Evolutionary conservation across 108 stramenopile species (phyloP), one percentile per base, ranked within the genome.

Genomic region (Skeletonema potamos): DNA sequence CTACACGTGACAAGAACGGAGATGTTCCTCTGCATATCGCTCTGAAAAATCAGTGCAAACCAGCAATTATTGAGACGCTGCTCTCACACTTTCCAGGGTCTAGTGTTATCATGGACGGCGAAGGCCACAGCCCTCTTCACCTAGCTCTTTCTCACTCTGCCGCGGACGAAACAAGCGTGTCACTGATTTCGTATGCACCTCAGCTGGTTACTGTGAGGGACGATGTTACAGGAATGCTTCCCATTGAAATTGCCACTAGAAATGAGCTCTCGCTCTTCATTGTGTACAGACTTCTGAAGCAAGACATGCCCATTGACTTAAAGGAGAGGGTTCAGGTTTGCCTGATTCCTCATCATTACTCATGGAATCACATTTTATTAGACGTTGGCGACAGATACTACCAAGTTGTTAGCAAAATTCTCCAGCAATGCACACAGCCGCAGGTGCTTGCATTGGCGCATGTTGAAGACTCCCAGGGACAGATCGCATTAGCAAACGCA

Each of bases 391-490:
- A 95, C 58, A 64, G 86, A 64, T 95, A 95, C 70, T 87, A 92
- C 58, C 91, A 92, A 66, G 94, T 95, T 63, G 90, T 95, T 30
- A 90, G 87, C 15, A 95, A 92, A 74, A 76, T 95, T 28, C 76
- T 95, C 36, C 91, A 92, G 75, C 77, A 87, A 24, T 95, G 94
- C 56, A 92, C 91, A 5, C 94, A 95, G 66, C 94, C 94, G 24
- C 94, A 95, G 66, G 94, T 95, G 0, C 61, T 95, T 20, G 94
- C 94, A n/a, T 66, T 95, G 26, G 94, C 94, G 11, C 94, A 95
- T 66, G 86, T 95, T 27, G 91, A 95, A 74, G 91, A 90, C 37
- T 83, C 88, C 6, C 82, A 91, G 54, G 91, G 94, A 20, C 91
- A 89, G 54, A 92, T 95, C 72, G 90, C 94, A 13, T 73, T 95